Evolutionary conservation across 768 basidiomycete species (phyloP).

Genomic region (Russula foetens): DNA sequence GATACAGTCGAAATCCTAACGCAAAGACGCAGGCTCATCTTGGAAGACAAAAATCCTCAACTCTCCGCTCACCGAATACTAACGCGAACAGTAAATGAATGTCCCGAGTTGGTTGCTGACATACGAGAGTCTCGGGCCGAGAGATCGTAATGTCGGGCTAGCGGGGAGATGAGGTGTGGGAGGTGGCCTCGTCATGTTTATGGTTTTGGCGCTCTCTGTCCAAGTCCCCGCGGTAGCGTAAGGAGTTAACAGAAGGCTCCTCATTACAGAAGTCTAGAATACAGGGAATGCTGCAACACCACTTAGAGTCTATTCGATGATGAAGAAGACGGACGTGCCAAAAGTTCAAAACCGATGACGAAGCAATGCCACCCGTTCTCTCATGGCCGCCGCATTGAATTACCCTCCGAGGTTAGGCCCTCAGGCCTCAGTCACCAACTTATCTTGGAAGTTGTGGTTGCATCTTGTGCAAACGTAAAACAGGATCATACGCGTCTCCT

Average conservation of each 20-base stretch:
- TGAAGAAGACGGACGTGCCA: not conserved
- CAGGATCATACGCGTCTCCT: slow-evolving; percentile 90
- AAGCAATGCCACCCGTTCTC: not conserved
- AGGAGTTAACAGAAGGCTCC: not conserved
- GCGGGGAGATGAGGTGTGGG: not conserved
- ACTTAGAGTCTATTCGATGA: not conserved
- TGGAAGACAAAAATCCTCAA: not conserved
- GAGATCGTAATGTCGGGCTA: no score
- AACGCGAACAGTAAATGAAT: not conserved
- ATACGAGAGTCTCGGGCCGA: not conserved
- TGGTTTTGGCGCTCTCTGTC: no score
- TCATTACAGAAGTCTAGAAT: not conserved
- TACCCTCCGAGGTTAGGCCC: slow-evolving; percentile 32
- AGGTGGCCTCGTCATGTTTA: not conserved
- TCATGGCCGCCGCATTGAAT: not conserved
- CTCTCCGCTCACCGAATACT: not conserved
- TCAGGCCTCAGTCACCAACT: slow-evolving; percentile 37
- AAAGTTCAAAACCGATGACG: not conserved
- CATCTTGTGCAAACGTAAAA: slow-evolving; percentile 88
- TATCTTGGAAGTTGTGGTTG: slow-evolving; percentile 65
- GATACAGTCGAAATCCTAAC: not conserved
- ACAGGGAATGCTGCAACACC: not conserved
- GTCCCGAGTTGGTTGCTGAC: not conserved
- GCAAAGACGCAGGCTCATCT: not conserved
- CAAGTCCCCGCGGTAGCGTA: not conserved